These are phyloP conservation scores for Russula olivacea DNA, from an alignment of 768 basidiomycete genomes.

Conservation along the genomic window DNA sequence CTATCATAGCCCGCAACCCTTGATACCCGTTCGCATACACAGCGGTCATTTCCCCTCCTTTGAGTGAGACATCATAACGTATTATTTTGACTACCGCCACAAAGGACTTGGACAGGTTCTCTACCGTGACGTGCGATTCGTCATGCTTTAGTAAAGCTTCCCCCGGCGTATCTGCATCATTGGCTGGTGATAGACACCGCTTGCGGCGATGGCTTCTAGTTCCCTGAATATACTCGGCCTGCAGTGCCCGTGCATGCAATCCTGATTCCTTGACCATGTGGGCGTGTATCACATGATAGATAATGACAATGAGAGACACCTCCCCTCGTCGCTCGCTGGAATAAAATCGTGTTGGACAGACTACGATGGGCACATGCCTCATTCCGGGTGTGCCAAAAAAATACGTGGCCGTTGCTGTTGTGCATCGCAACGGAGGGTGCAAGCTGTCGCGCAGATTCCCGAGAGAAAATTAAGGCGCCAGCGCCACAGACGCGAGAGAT, in stretches of 20 bases:
- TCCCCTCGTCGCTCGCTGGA: not conserved
- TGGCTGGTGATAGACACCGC: not conserved
- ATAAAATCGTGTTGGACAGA: too few relatives aligned
- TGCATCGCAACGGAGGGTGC: not conserved
- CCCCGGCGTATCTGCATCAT: not conserved
- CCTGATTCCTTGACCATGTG: too few relatives aligned
- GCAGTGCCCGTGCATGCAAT: not conserved
- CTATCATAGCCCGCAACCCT: not conserved
- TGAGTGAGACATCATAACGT: not conserved
- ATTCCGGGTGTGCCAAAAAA: not conserved
- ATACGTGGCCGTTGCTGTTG: not conserved
- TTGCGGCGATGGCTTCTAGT: not conserved
- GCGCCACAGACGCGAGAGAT: slow-evolving; percentile 18
- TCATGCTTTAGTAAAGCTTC: not conserved
- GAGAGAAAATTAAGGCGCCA: slow-evolving; percentile 16
- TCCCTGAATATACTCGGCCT: not conserved
- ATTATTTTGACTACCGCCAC: not conserved
- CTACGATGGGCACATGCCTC: not conserved
- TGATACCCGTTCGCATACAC: not conserved
- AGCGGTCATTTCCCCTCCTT: not conserved
- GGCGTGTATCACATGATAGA: not conserved
- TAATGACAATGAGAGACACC: not conserved
- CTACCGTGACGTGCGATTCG: not conserved
- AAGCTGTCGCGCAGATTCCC: not conserved
- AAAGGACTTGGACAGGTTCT: not conserved